Percentiles rank a stretch among this genome's conserved stretches.
These are phyloP conservation scores for Pyrenochaeta sp. DNA, from an alignment of 2,329 filamentous ascomycete species.

Conservation along the genomic window DNA sequence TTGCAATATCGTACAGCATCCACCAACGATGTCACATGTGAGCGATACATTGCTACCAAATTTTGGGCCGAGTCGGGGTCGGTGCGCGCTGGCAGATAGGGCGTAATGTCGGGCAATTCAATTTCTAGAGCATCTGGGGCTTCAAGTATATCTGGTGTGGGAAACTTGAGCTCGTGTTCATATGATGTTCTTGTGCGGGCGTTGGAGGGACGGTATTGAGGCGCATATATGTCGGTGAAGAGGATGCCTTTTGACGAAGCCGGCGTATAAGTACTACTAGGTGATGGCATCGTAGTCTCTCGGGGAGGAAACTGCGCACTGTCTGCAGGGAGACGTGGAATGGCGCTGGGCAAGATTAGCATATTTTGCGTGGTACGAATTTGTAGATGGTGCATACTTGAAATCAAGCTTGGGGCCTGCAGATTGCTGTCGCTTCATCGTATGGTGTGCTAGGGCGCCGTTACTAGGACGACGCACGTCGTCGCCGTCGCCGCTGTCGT, in stretches of 20 bases:
- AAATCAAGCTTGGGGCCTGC: slow-evolving; percentile 45
- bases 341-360: slow-evolving; percentile 44
- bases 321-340: slow-evolving; percentile 58
- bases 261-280: slow-evolving; percentile 43
- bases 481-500: slow-evolving; percentile 50
- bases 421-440: slow-evolving; percentile 44
- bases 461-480: slow-evolving; percentile 31
- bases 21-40: slow-evolving; percentile 93
- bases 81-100: slow-evolving; percentile 80
- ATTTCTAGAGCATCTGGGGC: slow-evolving; percentile 74
- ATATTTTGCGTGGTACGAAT: background rate
- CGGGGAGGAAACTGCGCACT: slow-evolving; percentile 57
- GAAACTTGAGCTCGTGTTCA: slow-evolving; percentile 71
- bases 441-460: slow-evolving; percentile 31
- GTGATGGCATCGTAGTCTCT: slow-evolving; percentile 36
- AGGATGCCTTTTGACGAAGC: slow-evolving; percentile 55
- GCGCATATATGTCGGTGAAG: slow-evolving; percentile 57
- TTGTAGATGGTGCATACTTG: slow-evolving; percentile 31
- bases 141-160: slow-evolving; percentile 63
- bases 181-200: slow-evolving; percentile 60
- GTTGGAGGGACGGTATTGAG: slow-evolving; percentile 49
- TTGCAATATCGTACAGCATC: slow-evolving; percentile 97
- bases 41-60: slow-evolving; percentile 85
- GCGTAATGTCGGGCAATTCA: slow-evolving; percentile 83
- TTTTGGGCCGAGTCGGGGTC: slow-evolving; percentile 88